Evolutionary conservation across 108 stramenopile genomes (phyloP).

Genomic region (Hondaea fermentalgiana): DNA sequence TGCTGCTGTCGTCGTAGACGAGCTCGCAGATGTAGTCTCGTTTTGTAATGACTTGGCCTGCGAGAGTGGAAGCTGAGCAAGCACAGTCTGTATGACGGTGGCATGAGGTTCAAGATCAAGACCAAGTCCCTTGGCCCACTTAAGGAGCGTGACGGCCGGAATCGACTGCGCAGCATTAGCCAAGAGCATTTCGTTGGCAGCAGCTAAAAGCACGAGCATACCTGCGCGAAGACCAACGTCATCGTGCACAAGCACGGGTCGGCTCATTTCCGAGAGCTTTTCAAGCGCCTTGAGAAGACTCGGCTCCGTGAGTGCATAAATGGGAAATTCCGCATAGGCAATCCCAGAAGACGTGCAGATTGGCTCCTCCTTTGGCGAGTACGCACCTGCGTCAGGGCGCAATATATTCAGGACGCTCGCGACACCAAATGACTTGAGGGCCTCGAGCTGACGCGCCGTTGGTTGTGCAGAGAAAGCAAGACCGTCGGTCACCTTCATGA

Average conservation of each 20-base stretch:
- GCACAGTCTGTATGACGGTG: neutral
- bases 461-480: conserved; percentile 10
- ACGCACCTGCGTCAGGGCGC: neutral
- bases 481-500: neutral
- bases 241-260: neutral
- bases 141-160: neutral
- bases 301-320: neutral
- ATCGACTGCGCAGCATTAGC: neutral
- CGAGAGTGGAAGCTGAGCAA: neutral
- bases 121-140: neutral
- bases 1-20: neutral
- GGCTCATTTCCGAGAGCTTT: neutral
- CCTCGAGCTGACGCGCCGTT: neutral
- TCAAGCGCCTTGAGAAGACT: neutral
- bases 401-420: neutral
- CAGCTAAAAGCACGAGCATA: neutral
- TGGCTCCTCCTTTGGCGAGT: neutral
- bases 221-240: neutral
- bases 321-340: neutral
- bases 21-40: neutral
- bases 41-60: too few relatives aligned
- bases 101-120: neutral
- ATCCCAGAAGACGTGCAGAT: neutral
- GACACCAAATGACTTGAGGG: neutral
- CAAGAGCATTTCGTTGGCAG: neutral